Evolutionary conservation across 371 early-diverging fungal genomes (phyloP).

Genomic region (Choanephora cucurbitarum): DNA sequence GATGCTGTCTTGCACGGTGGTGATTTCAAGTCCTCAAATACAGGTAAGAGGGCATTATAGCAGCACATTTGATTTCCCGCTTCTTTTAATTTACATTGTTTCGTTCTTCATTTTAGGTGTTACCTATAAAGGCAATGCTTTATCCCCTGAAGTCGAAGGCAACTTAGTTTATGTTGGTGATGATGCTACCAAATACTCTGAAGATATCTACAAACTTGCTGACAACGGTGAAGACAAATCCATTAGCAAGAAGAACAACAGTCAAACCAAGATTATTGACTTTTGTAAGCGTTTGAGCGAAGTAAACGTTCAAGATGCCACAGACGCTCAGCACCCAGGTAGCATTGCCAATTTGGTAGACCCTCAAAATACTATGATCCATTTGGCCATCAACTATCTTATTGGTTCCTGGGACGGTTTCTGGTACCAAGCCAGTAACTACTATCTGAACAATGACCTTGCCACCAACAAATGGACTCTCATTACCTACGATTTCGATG

Average conservation of each 20-base stretch:
- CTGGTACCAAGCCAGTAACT: constrained; percentile 56
- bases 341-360: constrained; percentile 40
- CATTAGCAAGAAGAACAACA: constrained; percentile 24
- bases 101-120: constrained; percentile 25
- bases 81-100: constrained; percentile 8
- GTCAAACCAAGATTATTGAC: constrained; percentile 25
- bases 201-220: constrained; percentile 46
- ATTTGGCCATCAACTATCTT: constrained; percentile 54
- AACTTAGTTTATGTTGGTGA: constrained; percentile 46
- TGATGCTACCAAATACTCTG: constrained; percentile 32
- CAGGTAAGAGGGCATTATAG: constrained; percentile 24
- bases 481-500: constrained; percentile 61
- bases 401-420: constrained; percentile 55
- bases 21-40: constrained; percentile 25
- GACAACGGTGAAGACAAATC: constrained; percentile 36
- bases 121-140: constrained; percentile 47
- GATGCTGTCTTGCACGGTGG: constrained; percentile 46
- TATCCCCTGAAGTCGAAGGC: constrained; percentile 30
- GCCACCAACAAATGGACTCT: constrained; percentile 49
- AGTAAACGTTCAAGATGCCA: constrained; percentile 30
- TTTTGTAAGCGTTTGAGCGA: constrained; percentile 33
- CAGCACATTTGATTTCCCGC: constrained; percentile 3
- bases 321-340: constrained; percentile 39
- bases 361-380: constrained; percentile 42
- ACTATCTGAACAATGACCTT: constrained; percentile 53